These are phyloP conservation scores for Cantharellus anzutake DNA, from an alignment of 768 basidiomycete genomes.

Conservation along the genomic window DNA sequence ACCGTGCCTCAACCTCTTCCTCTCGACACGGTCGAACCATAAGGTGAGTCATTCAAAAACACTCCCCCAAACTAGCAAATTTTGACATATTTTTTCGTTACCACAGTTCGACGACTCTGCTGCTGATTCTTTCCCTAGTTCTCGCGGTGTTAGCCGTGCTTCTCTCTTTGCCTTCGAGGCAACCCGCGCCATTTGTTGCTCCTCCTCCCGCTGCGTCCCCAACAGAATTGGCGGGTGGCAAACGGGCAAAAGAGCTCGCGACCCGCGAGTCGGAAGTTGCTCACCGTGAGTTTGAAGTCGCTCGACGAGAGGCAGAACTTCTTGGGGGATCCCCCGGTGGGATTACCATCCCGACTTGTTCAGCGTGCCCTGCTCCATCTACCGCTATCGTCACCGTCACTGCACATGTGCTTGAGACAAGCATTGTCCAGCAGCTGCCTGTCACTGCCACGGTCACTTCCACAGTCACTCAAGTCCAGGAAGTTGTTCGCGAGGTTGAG, in stretches of 20 bases:
- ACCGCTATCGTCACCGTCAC: constrained; percentile 20
- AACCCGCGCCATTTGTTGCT: constrained; percentile 55
- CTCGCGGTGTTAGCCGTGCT: constrained; percentile 80
- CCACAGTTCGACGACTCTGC: constrained; percentile 49
- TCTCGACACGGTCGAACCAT: constrained; percentile 9
- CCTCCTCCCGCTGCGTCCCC: constrained; percentile 51
- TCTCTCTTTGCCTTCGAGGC: constrained; percentile 57
- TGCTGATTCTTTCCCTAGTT: constrained; percentile 70
- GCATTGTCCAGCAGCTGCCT: constrained; percentile 18
- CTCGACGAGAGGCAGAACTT: constrained; percentile 72
- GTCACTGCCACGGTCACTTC: constrained; percentile 22
- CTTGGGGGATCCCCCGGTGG: constrained; percentile 71
- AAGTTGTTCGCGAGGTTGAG: constrained; percentile 38
- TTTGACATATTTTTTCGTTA: no score
- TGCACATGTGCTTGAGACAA: constrained; percentile 23
- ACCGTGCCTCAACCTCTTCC: constrained; percentile 27
- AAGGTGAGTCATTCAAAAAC: no score
- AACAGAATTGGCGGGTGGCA: constrained; percentile 12
- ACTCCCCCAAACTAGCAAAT: no score
- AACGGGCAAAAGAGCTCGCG: constrained; percentile 62
- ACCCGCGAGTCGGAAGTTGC: constrained; percentile 66
- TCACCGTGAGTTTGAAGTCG: constrained; percentile 70
- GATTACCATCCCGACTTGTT: constrained; percentile 20
- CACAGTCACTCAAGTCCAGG: background rate
- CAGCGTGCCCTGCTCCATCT: constrained; percentile 37